Conservation (phyloP, 2,329 filamentous ascomycete genomes). For the Paecilomyces fulvus region DNA sequence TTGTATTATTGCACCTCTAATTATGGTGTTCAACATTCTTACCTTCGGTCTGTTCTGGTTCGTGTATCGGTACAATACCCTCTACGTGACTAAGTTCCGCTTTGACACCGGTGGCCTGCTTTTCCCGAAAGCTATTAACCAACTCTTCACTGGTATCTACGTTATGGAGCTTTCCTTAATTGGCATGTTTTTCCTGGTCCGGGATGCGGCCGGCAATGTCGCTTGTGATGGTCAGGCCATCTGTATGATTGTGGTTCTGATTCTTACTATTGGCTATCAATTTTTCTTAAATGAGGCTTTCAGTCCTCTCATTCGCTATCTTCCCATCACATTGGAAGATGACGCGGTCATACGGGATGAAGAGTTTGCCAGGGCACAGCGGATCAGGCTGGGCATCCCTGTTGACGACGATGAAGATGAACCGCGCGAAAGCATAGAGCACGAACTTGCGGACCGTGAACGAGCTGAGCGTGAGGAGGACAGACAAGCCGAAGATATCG, state of each 20-base stretch:
- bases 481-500: conserved; percentile 40
- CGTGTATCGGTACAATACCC: conserved; percentile 90
- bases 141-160: conserved; percentile 90
- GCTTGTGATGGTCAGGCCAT: conserved; percentile 69
- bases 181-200: conserved; percentile 76
- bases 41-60: conserved; percentile 90
- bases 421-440: conserved; percentile 37
- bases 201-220: conserved; percentile 45
- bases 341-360: conserved; percentile 87
- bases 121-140: conserved; percentile 88
- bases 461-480: conserved; percentile 30
- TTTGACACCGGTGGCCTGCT: conserved; percentile 87
- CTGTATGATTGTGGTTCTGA: conserved; percentile 67
- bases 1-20: conserved; percentile 78
- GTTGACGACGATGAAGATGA: conserved; percentile 45
- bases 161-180: conserved; percentile 88
- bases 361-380: conserved; percentile 74
- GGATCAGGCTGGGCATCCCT: conserved; percentile 55
- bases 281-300: conserved; percentile 74
- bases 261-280: conserved; percentile 71
- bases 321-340: conserved; percentile 92
- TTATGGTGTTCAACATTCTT: conserved; percentile 85
- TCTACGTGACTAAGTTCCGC: conserved; percentile 85
- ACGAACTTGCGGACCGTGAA: conserved; percentile 39
- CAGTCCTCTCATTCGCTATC: conserved; percentile 72